These are phyloP conservation scores for Zygosaccharomyces kombuchaensis DNA, from an alignment of 805 yeast species.

Conservation along the genomic window DNA sequence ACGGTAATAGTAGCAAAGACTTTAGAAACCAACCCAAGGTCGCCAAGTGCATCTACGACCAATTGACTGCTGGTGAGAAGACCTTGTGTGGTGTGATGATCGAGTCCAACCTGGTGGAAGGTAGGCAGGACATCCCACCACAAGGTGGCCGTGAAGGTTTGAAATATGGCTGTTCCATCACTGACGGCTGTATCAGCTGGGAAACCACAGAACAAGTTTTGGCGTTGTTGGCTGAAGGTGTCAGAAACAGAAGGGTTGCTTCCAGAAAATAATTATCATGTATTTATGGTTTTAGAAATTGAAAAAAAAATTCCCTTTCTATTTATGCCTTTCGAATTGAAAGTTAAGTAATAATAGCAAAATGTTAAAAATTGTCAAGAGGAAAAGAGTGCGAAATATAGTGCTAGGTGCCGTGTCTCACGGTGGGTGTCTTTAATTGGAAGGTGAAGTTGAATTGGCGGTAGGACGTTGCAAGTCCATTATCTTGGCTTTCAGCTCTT, in stretches of 20 bases:
- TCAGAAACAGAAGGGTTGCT: conserved; percentile 63
- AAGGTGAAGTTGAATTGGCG: background rate
- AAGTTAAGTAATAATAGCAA: conserved; percentile 3
- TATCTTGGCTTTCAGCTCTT: conserved; percentile 38
- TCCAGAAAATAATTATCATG: conserved; percentile 17
- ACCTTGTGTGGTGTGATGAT: conserved; percentile 93
- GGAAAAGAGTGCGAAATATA: background rate
- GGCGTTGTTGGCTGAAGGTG: conserved; percentile 70
- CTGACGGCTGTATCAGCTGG: conserved; percentile 97
- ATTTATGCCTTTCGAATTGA: conserved; percentile 1
- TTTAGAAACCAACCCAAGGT: conserved; percentile 92
- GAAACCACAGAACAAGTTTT: conserved; percentile 74
- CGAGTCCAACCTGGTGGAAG: conserved; percentile 87
- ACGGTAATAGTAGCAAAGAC: conserved; percentile 90
- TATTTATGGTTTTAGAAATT: background rate
- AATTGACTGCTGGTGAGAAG: conserved; percentile 67
- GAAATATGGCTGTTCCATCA: conserved; percentile 89
- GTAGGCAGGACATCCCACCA: conserved; percentile 87
- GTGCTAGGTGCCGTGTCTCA: background rate
- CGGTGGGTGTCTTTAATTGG: background rate
- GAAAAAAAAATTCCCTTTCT: background rate
- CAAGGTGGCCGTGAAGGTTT: conserved; percentile 69
- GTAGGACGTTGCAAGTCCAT: conserved; percentile 1
- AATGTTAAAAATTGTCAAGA: background rate
- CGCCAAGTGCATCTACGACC: conserved; percentile 71